These are phyloP conservation scores for Wakefieldia striispora DNA, from an alignment of 768 basidiomycete genomes.

Conservation along the genomic window DNA sequence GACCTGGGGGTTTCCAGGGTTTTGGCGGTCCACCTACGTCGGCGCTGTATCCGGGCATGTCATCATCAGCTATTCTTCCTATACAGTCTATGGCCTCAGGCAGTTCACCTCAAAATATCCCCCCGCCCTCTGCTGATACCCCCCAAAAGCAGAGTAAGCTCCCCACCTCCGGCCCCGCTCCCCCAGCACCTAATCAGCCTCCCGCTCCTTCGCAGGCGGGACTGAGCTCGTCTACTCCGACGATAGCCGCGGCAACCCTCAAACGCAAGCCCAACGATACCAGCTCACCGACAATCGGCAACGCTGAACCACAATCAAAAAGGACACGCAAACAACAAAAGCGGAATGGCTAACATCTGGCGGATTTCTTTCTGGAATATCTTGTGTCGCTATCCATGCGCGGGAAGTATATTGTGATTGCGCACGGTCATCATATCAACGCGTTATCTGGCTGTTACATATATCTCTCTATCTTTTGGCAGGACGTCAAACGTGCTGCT, in stretches of 20 bases:
- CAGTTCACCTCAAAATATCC: slow-evolving; percentile 49
- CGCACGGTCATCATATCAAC: slow-evolving; percentile 18
- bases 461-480: slow-evolving; percentile 30
- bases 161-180: slow-evolving; percentile 42
- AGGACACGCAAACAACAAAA: slow-evolving; percentile 60
- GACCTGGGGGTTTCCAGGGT: slow-evolving; percentile 23
- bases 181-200: slow-evolving; percentile 40
- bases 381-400: slow-evolving; percentile 28
- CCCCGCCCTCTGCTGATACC: slow-evolving; percentile 48
- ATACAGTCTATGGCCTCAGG: slow-evolving; percentile 43
- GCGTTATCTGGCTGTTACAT: slow-evolving; percentile 24
- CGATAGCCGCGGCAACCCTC: slow-evolving; percentile 46
- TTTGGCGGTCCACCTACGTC: slow-evolving; percentile 33
- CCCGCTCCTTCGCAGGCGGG: slow-evolving; percentile 40
- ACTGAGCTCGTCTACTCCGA: slow-evolving; percentile 46
- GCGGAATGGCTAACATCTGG: slow-evolving; percentile 46
- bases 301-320: slow-evolving; percentile 44
- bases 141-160: slow-evolving; percentile 66
- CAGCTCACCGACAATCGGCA: slow-evolving; percentile 51
- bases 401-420: slow-evolving; percentile 31
- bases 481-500: slow-evolving; percentile 22
- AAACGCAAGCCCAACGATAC: slow-evolving; percentile 53
- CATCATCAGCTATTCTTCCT: slow-evolving; percentile 39
- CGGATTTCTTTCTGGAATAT: slow-evolving; percentile 33
- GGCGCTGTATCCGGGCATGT: slow-evolving; percentile 44